phyloP scores from a whole-genome alignment of 2,329 filamentous ascomycete species.

The Ceratocystiopsis brevicomis region DNA sequence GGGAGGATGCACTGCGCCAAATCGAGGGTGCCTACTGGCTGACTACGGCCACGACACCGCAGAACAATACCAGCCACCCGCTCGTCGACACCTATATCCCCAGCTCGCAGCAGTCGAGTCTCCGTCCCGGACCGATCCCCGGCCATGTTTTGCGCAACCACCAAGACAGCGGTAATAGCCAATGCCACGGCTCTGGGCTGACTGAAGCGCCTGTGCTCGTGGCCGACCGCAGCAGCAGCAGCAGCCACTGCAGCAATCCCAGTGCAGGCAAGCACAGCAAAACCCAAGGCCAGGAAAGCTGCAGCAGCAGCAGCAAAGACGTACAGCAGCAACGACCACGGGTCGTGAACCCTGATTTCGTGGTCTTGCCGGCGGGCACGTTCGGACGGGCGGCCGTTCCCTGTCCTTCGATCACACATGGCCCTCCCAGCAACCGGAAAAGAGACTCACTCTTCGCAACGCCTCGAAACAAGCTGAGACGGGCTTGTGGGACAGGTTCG shows the following conservation, averaged over 20 bases:
- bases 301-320: not conserved
- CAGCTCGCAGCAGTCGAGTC: conserved; percentile 4
- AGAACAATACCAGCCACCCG: not conserved
- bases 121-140: conserved; percentile 2
- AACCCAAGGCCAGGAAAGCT: not conserved
- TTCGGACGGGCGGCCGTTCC: conserved; percentile 9
- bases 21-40: conserved; percentile 10
- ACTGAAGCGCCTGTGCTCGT: too few relatives aligned
- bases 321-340: not conserved
- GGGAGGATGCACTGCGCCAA: conserved; percentile 13
- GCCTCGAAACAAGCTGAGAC: conserved; percentile 8
- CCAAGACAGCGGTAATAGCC: conserved; percentile 6
- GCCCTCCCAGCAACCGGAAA: too few relatives aligned
- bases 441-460: not conserved
- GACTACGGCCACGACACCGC: not conserved
- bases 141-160: not conserved
- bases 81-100: conserved; percentile 7
- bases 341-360: conserved; percentile 19
- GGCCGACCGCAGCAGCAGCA: conserved; percentile 3
- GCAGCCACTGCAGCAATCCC: not conserved
- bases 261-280: not conserved
- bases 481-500: not conserved
- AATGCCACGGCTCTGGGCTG: not conserved
- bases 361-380: conserved; percentile 22
- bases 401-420: too few relatives aligned